Evolutionary conservation across 1,139 yeast genomes (phyloP), one percentile per base, ranked within the genome.

Genomic region (Magnusiomyces fungicola): DNA sequence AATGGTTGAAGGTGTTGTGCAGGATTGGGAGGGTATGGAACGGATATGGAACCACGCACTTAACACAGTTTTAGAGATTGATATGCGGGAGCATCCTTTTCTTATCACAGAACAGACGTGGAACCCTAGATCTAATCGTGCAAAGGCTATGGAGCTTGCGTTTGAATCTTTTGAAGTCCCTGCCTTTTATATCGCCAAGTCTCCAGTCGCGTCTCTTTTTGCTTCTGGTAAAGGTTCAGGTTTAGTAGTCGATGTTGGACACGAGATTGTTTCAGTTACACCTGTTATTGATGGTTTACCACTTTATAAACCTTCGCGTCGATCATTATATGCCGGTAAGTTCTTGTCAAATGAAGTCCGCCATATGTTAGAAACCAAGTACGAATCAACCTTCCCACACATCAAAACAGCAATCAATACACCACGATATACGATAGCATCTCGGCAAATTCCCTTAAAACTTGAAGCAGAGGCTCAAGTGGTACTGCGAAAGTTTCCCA

Each of bases 221-320:
- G 95, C 96, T 22, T 85, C 87, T 58, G 97, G 97, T 3, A 78
- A 96, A 64, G 92, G 96, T 41, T 88, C 96, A 41, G 95, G 97
- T 61, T 71, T 92, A 48, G 94, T 94, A 32, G 95, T 94, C 39
- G 97, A 94, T 66, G 70, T 90, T 41, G 98, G 99, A 2, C 95
- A 89, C 61, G 90, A 85, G 58, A 71, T 84, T 1, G 75, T 82
- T 16, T 80, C 92, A 49, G 95, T 85, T 1, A 85, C 96, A 1
- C 97, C 99, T 0, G 94, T 92, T 2, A 79, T 90, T 48, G 99
- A 92, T 67, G 98, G 98, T 3, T 78, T 92, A 63, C 86, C 94
- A 43, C 72, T 92, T 52, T 57, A 84, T 78, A 63, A 85, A 50
- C 58, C 65, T 1, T 56, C 62, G 34, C 50, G 61, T 14, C 55